A percentile compares a stretch with the other conserved stretches of the same genome.
Conservation (phyloP, 805 yeast species). For the Saccharomycopsis sp. region DNA sequence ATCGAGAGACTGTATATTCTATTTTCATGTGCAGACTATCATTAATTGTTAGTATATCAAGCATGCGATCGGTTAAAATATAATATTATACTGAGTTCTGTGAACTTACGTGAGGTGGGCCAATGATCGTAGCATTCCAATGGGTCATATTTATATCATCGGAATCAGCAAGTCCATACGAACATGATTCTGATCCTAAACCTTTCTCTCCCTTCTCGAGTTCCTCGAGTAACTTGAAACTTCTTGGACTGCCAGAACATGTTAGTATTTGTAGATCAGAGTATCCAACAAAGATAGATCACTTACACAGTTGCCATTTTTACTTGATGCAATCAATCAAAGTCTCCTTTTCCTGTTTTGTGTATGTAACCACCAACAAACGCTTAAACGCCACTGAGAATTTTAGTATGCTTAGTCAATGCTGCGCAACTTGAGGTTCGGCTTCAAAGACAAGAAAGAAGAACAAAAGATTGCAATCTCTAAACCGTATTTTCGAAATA, state of each 20-base stretch:
- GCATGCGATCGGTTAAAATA: constrained; percentile 10
- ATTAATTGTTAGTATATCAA: not conserved
- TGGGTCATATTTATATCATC: constrained; percentile 90
- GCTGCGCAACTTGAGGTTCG: not conserved
- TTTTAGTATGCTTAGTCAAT: not conserved
- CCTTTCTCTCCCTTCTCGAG: constrained; percentile 98
- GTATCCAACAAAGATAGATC: not conserved
- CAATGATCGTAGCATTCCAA: constrained; percentile 97
- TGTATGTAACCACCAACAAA: not conserved
- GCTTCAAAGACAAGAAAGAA: not conserved
- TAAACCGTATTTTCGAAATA: not conserved
- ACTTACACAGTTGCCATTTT: not conserved
- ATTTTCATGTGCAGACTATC: constrained; percentile 69
- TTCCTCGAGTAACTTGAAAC: constrained; percentile 90
- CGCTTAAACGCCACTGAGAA: not conserved
- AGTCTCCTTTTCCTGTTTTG: not conserved
- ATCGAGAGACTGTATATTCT: constrained; percentile 81
- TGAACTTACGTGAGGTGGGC: constrained; percentile 76
- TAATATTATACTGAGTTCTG: not conserved
- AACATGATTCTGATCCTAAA: constrained; percentile 91
- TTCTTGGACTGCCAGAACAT: constrained; percentile 62
- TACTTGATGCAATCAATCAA: not conserved
- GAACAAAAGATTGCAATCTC: not conserved
- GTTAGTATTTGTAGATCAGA: not conserved
- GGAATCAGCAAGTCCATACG: constrained; percentile 85